Evolutionary conservation across 2,329 filamentous ascomycete species (phyloP).

Genomic region (Fusarium denticulatum): DNA sequence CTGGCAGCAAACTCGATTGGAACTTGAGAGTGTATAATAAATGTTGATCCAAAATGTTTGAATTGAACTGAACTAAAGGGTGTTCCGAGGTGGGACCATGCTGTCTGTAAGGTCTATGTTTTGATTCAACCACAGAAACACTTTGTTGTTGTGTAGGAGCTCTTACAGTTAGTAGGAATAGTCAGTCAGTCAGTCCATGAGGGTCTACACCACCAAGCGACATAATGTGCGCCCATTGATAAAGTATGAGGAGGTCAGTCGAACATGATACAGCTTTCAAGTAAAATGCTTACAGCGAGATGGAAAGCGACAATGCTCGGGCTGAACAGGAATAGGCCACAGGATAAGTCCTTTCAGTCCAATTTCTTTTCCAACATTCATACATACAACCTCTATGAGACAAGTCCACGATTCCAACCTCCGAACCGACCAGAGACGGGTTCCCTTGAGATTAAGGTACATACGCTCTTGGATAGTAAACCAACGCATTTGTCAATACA

Average conservation of each 20-base stretch:
- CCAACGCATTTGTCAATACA: background rate
- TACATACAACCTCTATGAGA: background rate
- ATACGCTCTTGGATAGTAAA: background rate
- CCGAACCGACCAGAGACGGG: background rate
- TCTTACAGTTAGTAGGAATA: background rate
- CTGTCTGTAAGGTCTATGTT: background rate
- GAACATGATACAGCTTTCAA: background rate
- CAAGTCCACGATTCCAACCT: background rate
- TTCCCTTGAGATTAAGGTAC: background rate
- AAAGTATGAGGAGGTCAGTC: background rate
- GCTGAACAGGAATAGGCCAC: background rate
- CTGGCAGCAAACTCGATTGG: background rate
- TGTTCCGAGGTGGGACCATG: background rate
- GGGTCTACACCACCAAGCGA: background rate
- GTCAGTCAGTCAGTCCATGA: background rate
- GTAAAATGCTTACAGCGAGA: background rate
- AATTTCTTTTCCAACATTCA: background rate
- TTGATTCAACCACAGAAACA: background rate
- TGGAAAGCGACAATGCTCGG: no score
- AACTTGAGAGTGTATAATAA: background rate
- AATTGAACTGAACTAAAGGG: background rate
- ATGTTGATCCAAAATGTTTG: background rate
- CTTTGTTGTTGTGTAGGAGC: background rate
- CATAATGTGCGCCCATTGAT: background rate
- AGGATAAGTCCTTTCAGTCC: background rate